Evolutionary conservation across 106 monocot species (phyloP).

Genomic region (Dioscorea dumetorum): DNA sequence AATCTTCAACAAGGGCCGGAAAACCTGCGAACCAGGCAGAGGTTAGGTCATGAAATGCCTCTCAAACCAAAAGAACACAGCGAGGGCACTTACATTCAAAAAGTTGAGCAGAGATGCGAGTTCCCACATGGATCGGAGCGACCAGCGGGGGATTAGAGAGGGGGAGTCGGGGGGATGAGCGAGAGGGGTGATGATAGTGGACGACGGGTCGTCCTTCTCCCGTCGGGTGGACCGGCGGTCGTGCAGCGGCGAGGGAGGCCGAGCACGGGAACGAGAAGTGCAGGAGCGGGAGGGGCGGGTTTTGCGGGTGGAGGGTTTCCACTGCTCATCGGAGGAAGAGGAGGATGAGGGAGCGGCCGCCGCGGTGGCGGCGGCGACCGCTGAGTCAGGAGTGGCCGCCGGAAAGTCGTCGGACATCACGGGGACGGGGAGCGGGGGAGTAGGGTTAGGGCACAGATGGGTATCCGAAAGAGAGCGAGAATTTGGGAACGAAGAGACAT

Average conservation of each 20-base stretch:
- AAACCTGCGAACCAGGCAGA: constrained; percentile 34
- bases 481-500: not conserved
- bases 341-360: not conserved
- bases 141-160: constrained; percentile 45
- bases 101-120: constrained; percentile 61
- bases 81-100: constrained; percentile 37
- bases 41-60: not conserved
- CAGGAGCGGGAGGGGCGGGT: constrained; percentile 46
- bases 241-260: not conserved
- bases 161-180: constrained; percentile 28
- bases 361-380: constrained; percentile 8
- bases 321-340: constrained; percentile 19
- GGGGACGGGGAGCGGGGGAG: not conserved
- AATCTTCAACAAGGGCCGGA: constrained; percentile 79
- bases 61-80: not conserved
- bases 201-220: constrained; percentile 26
- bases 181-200: constrained; percentile 50
- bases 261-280: constrained; percentile 21
- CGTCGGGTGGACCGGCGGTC: constrained; percentile 14
- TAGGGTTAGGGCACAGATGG: not conserved
- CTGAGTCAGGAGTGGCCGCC: constrained; percentile 6
- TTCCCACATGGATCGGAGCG: constrained; percentile 89
- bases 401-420: not conserved
- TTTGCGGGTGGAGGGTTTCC: constrained; percentile 21
- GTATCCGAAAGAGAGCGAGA: not conserved